Conservation (phyloP, 371 early-diverging fungal genomes). For the Fennellomyces sp. region DNA sequence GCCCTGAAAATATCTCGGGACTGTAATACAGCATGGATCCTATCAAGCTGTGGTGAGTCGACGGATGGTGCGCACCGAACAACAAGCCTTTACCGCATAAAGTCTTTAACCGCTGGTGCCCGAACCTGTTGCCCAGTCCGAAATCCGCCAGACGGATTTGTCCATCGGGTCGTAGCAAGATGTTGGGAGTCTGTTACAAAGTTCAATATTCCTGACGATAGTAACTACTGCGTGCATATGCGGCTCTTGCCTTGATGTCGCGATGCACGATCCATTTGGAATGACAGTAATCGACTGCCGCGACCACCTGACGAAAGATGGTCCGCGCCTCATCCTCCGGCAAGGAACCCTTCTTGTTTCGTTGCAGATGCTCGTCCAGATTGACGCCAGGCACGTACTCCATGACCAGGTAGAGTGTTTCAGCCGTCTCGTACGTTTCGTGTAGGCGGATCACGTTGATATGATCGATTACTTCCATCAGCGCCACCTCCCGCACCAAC, state of each 20-base stretch:
- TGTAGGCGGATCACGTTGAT: slow-evolving; percentile 86
- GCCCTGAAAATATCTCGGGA: slow-evolving; percentile 67
- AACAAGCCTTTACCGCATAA: slow-evolving; percentile 86
- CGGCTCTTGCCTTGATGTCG: slow-evolving; percentile 85
- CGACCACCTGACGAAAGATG: slow-evolving; percentile 71
- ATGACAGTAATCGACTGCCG: slow-evolving; percentile 78
- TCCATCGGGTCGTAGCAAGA: slow-evolving; percentile 49
- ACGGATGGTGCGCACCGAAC: too few relatives aligned
- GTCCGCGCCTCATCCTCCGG: slow-evolving; percentile 63
- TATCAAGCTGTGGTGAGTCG: slow-evolving; percentile 9
- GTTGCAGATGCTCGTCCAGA: slow-evolving; percentile 61
- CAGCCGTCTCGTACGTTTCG: slow-evolving; percentile 89
- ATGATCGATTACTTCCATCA: slow-evolving; percentile 87
- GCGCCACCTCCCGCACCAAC: slow-evolving; percentile 83
- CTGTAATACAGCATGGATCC: slow-evolving; percentile 62
- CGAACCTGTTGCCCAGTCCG: slow-evolving; percentile 78
- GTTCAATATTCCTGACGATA: too few relatives aligned
- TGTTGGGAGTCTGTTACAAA: slow-evolving; percentile 60
- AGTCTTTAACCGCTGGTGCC: slow-evolving; percentile 68
- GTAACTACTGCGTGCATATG: too few relatives aligned
- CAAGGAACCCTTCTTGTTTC: slow-evolving; percentile 41
- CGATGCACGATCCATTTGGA: slow-evolving; percentile 77
- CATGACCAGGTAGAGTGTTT: slow-evolving; percentile 76
- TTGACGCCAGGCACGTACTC: slow-evolving; percentile 66
- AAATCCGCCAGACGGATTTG: slow-evolving; percentile 77